phyloP scores from a whole-genome alignment of 257 asterid species.

The Plantago ovata region DNA sequence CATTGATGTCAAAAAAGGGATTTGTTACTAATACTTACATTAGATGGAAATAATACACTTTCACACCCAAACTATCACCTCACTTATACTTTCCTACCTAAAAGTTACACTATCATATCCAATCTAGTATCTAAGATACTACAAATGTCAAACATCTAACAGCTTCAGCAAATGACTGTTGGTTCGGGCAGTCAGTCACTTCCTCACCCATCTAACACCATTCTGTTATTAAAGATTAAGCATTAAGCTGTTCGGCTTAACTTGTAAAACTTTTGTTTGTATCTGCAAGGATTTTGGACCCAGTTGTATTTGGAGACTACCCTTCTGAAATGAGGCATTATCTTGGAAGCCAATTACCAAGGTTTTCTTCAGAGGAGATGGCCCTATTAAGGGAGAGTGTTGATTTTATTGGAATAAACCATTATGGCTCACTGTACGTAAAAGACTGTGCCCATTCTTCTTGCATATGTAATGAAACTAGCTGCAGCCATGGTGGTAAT shows the following conservation, averaged over 20 bases:
- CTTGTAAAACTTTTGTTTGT: neutral
- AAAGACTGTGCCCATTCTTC: slow-evolving; percentile 54
- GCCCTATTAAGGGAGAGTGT: slow-evolving; percentile 42
- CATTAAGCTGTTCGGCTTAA: neutral
- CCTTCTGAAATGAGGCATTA: slow-evolving; percentile 72
- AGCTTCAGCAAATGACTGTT: too few relatives aligned
- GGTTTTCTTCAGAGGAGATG: slow-evolving; percentile 52
- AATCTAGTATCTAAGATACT: too few relatives aligned
- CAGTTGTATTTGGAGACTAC: slow-evolving; percentile 62
- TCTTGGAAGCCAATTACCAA: slow-evolving; percentile 52
- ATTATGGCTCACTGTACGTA: slow-evolving; percentile 60
- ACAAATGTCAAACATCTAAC: too few relatives aligned
- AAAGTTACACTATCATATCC: too few relatives aligned
- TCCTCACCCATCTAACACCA: neutral
- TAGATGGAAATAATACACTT: too few relatives aligned
- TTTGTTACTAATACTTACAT: too few relatives aligned
- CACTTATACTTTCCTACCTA: too few relatives aligned
- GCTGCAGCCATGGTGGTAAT: slow-evolving; percentile 45
- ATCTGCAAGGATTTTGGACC: slow-evolving; percentile 54
- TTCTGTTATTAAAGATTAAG: neutral
- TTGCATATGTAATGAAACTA: slow-evolving; percentile 40
- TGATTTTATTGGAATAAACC: slow-evolving; percentile 76
- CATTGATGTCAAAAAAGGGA: neutral
- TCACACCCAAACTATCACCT: too few relatives aligned
- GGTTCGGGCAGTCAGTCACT: too few relatives aligned